phyloP scores from a whole-genome alignment of 495 filamentous ascomycete species.

The Penicillium bovifimosum region DNA sequence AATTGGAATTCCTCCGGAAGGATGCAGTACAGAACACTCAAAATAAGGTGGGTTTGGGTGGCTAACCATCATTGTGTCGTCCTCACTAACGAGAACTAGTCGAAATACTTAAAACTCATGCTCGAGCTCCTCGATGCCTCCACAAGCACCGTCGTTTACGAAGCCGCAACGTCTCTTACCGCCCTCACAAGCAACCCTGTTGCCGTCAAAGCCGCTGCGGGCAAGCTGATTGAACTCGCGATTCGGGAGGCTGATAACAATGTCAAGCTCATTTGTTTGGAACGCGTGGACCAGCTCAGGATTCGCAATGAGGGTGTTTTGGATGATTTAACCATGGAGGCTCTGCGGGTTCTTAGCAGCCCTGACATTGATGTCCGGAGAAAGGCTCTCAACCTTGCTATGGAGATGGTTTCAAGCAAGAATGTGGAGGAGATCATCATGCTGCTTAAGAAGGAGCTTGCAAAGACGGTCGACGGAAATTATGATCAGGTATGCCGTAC shows the following conservation, averaged over 20 bases:
- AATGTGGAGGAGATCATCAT: constrained; percentile 98
- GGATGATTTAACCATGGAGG: constrained; percentile 97
- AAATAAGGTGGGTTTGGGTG: constrained; percentile 65
- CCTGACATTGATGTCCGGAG: constrained; percentile 94
- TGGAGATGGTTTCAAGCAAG: constrained; percentile 98
- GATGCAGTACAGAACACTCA: constrained; percentile 92
- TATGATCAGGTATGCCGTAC: constrained; percentile 71
- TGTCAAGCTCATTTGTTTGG: constrained; percentile 95
- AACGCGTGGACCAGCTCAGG: constrained; percentile 86
- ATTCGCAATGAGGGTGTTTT: constrained; percentile 89
- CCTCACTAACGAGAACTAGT: constrained; percentile 45
- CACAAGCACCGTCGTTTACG: constrained; percentile 93
- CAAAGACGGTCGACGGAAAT: constrained; percentile 96
- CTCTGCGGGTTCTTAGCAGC: constrained; percentile 90
- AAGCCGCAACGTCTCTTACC: constrained; percentile 96
- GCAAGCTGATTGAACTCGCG: constrained; percentile 92
- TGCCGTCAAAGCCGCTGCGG: constrained; percentile 92
- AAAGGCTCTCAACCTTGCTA: constrained; percentile 83
- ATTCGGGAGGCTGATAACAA: constrained; percentile 99
- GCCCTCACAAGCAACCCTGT: constrained; percentile 94
- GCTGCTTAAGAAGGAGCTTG: constrained; percentile 93
- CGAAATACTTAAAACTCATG: constrained; percentile 86
- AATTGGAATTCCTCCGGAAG: constrained; percentile 94
- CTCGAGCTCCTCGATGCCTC: constrained; percentile 94
- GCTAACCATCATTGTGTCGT: background rate